A percentile compares a stretch with the other conserved stretches of the same genome.
These are phyloP conservation scores for Epichloe baconii DNA, from an alignment of 2,329 filamentous ascomycete species.

Conservation along the genomic window DNA sequence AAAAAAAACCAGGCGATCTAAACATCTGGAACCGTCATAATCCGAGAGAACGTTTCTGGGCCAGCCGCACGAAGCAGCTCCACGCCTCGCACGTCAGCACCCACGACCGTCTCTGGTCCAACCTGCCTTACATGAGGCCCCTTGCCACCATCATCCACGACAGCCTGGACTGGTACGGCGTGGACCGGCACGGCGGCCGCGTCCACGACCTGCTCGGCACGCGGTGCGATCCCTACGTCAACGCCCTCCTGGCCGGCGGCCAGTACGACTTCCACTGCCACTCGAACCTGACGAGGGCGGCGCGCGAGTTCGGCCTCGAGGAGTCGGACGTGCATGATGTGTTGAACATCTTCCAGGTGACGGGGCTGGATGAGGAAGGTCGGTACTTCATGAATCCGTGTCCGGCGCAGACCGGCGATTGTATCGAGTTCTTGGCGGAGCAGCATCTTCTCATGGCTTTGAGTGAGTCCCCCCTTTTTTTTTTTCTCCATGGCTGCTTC, in stretches of 20 bases:
- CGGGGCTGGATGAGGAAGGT: slow-evolving; percentile 57
- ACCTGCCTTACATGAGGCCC: slow-evolving; percentile 63
- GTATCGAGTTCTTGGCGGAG: slow-evolving; percentile 70
- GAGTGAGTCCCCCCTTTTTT: slow-evolving; percentile 23
- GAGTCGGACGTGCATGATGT: slow-evolving; percentile 76
- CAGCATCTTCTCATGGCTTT: slow-evolving; percentile 54
- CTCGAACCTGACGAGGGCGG: slow-evolving; percentile 64
- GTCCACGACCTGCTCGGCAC: slow-evolving; percentile 74
- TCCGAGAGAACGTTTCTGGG: slow-evolving; percentile 73
- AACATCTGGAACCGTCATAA: slow-evolving; percentile 73
- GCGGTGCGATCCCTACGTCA: slow-evolving; percentile 75
- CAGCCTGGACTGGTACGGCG: slow-evolving; percentile 47
- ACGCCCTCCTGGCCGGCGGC: slow-evolving; percentile 55
- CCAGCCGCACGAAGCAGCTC: slow-evolving; percentile 62
- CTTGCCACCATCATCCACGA: slow-evolving; percentile 59
- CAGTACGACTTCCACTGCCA: slow-evolving; percentile 75
- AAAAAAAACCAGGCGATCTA: slow-evolving; percentile 44
- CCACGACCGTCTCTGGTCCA: slow-evolving; percentile 65
- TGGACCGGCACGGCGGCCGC: slow-evolving; percentile 49
- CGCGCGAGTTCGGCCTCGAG: slow-evolving; percentile 52
- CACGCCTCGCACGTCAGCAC: slow-evolving; percentile 62
- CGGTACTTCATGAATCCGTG: slow-evolving; percentile 64
- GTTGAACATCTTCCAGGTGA: slow-evolving; percentile 77
- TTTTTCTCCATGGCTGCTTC: not conserved
- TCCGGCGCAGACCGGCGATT: slow-evolving; percentile 41